phyloP scores from a whole-genome alignment of 129 eudicot genomes.

The Chrysanthemum seticuspe region DNA sequence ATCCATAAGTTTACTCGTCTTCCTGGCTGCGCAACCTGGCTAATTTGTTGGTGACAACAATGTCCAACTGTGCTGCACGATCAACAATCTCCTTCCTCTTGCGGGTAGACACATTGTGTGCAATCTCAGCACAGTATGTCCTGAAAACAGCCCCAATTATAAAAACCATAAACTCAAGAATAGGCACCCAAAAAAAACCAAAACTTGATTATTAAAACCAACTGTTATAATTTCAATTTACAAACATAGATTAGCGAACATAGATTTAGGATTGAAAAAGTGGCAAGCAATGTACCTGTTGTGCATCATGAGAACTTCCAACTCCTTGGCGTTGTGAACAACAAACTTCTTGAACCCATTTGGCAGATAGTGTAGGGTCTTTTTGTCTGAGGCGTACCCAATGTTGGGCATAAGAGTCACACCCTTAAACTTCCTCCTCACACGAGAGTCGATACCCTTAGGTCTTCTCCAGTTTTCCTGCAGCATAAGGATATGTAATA shows the following conservation, averaged over 20 bases:
- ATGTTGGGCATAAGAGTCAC: conserved; percentile 70
- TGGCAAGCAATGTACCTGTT: conserved; percentile 44
- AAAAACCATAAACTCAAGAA: neutral
- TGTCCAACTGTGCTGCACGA: conserved; percentile 85
- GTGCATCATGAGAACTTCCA: conserved; percentile 89
- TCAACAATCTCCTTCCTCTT: conserved; percentile 86
- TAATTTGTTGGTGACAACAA: conserved; percentile 83
- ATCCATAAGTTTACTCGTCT: conserved; percentile 47
- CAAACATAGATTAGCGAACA: too few species aligned
- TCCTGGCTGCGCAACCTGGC: conserved; percentile 93
- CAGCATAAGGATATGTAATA: neutral
- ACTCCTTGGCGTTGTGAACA: conserved; percentile 71
- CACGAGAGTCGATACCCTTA: conserved; percentile 80
- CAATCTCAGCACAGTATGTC: conserved; percentile 85
- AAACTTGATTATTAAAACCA: too few species aligned
- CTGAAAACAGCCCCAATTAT: conserved; percentile 22
- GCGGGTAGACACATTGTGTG: conserved; percentile 70
- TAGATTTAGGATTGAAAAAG: neutral
- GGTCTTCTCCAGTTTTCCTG: conserved; percentile 81
- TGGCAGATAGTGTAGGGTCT: conserved; percentile 73
- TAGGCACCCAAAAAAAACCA: too few species aligned
- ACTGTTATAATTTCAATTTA: too few species aligned
- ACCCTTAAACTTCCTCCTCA: conserved; percentile 79
- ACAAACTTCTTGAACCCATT: conserved; percentile 86
- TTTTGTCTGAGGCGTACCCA: conserved; percentile 76